phyloP scores from a whole-genome alignment of 768 basidiomycete genomes.

The Psilocybe subaeruginosa region DNA sequence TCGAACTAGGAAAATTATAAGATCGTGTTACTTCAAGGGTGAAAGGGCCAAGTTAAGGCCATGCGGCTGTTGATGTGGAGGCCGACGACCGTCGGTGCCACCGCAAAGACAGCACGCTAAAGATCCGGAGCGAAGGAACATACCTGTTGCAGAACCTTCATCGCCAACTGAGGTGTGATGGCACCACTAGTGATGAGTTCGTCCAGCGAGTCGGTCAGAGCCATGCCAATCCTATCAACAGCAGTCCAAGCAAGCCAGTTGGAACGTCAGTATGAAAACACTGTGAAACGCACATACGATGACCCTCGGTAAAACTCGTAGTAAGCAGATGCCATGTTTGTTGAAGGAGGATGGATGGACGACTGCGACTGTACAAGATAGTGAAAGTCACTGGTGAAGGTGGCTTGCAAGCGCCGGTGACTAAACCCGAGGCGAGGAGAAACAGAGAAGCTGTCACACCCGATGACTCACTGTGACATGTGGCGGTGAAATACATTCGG shows the following conservation, averaged over 20 bases:
- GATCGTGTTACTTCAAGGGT: background rate
- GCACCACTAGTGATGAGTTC: conserved; percentile 96
- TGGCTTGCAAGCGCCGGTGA: background rate
- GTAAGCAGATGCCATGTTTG: conserved; percentile 76
- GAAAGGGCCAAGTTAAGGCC: background rate
- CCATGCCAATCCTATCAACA: conserved; percentile 84
- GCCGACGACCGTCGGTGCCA: background rate
- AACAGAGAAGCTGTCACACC: background rate
- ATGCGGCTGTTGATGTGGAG: background rate
- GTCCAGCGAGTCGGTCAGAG: conserved; percentile 96
- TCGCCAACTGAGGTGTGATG: conserved; percentile 97
- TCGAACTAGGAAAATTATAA: conserved; percentile 70
- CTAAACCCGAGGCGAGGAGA: background rate
- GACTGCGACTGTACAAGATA: background rate
- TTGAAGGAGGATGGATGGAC: background rate
- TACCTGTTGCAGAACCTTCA: conserved; percentile 98
- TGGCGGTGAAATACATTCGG: background rate
- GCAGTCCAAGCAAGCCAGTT: background rate
- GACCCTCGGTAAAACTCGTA: conserved; percentile 94
- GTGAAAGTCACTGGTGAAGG: background rate
- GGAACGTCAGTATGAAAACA: conserved; percentile 8
- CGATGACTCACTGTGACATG: background rate
- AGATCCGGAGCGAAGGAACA: conserved; percentile 12
- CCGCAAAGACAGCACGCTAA: background rate
- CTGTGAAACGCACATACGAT: conserved; percentile 59